A percentile compares a stretch with the other conserved stretches of the same genome.
These are phyloP conservation scores for Fraxinus latifolia DNA, from an alignment of 305 asterid genomes.

Conservation along the genomic window DNA sequence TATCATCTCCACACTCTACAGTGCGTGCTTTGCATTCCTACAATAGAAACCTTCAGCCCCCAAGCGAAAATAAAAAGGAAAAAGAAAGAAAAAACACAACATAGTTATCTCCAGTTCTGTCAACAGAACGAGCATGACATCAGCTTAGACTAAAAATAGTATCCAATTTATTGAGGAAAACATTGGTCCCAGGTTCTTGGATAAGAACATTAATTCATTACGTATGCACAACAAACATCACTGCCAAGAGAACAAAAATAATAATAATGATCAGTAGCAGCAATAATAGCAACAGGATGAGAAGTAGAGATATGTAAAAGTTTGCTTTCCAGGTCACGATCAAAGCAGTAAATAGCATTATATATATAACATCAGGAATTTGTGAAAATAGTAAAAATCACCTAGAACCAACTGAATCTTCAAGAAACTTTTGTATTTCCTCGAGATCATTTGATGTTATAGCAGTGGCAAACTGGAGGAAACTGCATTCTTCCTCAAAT, in stretches of 20 bases:
- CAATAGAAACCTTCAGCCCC: background rate
- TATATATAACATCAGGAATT: constrained; percentile 9
- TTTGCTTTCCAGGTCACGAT: background rate
- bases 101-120: background rate
- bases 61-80: background rate
- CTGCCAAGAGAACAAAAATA: background rate
- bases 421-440: constrained; percentile 87
- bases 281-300: background rate
- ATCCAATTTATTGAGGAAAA: background rate
- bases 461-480: constrained; percentile 78
- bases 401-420: constrained; percentile 85
- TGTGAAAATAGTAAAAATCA: constrained; percentile 25
- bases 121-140: background rate
- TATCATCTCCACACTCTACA: background rate
- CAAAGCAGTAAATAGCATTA: constrained; percentile 1
- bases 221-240: background rate
- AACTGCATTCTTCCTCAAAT: constrained; percentile 73
- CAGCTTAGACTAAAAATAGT: background rate
- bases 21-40: background rate
- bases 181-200: background rate
- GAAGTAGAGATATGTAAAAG: background rate
- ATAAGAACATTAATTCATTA: background rate
- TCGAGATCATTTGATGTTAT: constrained; percentile 83
- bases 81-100: background rate
- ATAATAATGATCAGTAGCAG: background rate